These are phyloP conservation scores for Tetrapisispora namnaoensis DNA, from an alignment of 805 yeast species.

Conservation along the genomic window DNA sequence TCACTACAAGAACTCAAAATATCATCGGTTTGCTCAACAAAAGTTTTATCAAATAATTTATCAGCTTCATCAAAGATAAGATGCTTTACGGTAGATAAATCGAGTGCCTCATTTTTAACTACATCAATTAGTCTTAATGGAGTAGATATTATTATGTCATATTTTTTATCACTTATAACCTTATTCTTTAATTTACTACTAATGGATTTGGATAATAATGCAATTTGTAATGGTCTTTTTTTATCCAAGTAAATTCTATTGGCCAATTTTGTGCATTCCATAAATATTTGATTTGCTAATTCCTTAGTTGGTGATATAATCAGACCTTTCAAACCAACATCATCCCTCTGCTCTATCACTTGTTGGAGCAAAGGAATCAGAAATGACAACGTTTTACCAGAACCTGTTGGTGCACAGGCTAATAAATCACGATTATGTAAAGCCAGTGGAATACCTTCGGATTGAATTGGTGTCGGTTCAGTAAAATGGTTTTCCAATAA, in stretches of 20 bases:
- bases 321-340: constrained; percentile 54
- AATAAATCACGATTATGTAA: constrained; percentile 64
- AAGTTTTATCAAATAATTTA: constrained; percentile 76
- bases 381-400: constrained; percentile 93
- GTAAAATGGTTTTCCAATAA: constrained; percentile 60
- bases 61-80: constrained; percentile 94
- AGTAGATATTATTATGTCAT: constrained; percentile 75
- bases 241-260: constrained; percentile 34
- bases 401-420: constrained; percentile 97
- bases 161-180: constrained; percentile 48
- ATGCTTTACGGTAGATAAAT: constrained; percentile 57
- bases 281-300: constrained; percentile 75
- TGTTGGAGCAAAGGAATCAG: constrained; percentile 60
- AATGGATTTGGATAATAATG: constrained; percentile 59
- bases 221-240: constrained; percentile 42
- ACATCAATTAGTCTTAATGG: constrained; percentile 83
- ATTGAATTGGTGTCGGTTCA: constrained; percentile 88
- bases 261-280: constrained; percentile 54
- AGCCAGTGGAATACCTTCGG: constrained; percentile 75
- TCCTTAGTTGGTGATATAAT: constrained; percentile 93
- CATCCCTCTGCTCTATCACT: constrained; percentile 24
- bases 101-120: constrained; percentile 50
- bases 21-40: constrained; percentile 84
- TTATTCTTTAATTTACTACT: constrained; percentile 59
- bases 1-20: constrained; percentile 41